These are phyloP conservation scores for Parascedosporium putredinis DNA, from an alignment of 2,329 filamentous ascomycete genomes.

Conservation along the genomic window DNA sequence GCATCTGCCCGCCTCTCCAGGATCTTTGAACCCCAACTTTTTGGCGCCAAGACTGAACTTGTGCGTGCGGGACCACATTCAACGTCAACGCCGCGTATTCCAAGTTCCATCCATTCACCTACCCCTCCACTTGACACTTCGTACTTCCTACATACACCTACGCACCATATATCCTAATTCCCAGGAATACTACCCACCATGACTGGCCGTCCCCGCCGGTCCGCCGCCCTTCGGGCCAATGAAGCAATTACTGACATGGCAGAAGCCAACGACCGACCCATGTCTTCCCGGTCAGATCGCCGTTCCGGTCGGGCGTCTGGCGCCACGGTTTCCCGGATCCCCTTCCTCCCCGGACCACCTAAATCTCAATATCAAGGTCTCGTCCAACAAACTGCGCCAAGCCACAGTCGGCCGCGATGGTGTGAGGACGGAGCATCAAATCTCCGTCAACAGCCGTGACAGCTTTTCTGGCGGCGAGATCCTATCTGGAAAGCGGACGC, in stretches of 20 bases:
- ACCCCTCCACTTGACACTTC: background rate
- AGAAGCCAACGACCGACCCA: slow-evolving; percentile 36
- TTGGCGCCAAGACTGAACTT: too few species aligned
- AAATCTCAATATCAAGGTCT: slow-evolving; percentile 38
- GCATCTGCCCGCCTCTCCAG: too few species aligned
- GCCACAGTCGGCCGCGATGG: slow-evolving; percentile 30
- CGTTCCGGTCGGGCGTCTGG: slow-evolving; percentile 20
- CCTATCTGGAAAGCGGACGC: slow-evolving; percentile 39
- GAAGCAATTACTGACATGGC: slow-evolving; percentile 34
- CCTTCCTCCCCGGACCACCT: slow-evolving; percentile 35
- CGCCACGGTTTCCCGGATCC: slow-evolving; percentile 25
- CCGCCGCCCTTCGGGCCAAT: slow-evolving; percentile 30
- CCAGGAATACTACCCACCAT: slow-evolving; percentile 25
- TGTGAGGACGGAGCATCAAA: slow-evolving; percentile 15
- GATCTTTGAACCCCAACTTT: too few species aligned
- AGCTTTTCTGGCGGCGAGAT: slow-evolving; percentile 35
- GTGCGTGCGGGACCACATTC: too few species aligned
- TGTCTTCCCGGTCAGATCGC: slow-evolving; percentile 43
- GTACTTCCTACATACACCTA: background rate
- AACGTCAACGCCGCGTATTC: too few species aligned
- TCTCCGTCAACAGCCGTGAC: slow-evolving; percentile 19
- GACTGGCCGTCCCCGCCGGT: slow-evolving; percentile 37
- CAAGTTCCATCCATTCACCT: background rate
- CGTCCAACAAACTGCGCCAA: slow-evolving; percentile 41
- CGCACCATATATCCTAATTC: slow-evolving; percentile 3